These are phyloP conservation scores for Diospyros lotus DNA, from an alignment of 148 eudicot genomes.

Conservation along the genomic window DNA sequence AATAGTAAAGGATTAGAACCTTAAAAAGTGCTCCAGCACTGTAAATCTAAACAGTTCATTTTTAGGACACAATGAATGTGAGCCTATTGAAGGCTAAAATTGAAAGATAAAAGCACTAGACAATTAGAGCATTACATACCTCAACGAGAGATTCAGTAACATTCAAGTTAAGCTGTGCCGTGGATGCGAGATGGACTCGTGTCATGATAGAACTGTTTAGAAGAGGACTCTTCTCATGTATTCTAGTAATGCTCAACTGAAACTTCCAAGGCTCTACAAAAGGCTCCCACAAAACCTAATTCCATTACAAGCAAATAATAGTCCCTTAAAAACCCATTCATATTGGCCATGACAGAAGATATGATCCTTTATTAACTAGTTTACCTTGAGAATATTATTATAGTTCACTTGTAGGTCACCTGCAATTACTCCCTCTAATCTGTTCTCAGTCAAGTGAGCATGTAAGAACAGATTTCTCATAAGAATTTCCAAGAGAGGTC, in stretches of 20 bases:
- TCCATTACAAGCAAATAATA: constrained; percentile 11
- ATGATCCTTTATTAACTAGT: neutral
- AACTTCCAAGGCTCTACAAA: constrained; percentile 89
- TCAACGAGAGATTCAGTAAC: constrained; percentile 71
- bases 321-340: constrained; percentile 6
- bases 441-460: constrained; percentile 31
- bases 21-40: neutral
- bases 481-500: constrained; percentile 70
- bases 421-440: constrained; percentile 33
- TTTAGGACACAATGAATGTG: neutral
- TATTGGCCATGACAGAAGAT: constrained; percentile 1
- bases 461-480: constrained; percentile 39
- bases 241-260: constrained; percentile 43
- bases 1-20: too few species aligned
- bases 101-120: neutral
- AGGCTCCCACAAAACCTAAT: constrained; percentile 96
- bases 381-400: constrained; percentile 87
- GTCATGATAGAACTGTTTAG: constrained; percentile 40
- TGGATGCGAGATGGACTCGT: constrained; percentile 54
- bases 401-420: constrained; percentile 79
- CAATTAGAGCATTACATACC: constrained; percentile 36
- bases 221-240: constrained; percentile 55
- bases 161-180: constrained; percentile 66
- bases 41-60: neutral
- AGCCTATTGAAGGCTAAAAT: neutral